Conservation (phyloP, 306 rosid species). For the Sechiopsis laciniata region DNA sequence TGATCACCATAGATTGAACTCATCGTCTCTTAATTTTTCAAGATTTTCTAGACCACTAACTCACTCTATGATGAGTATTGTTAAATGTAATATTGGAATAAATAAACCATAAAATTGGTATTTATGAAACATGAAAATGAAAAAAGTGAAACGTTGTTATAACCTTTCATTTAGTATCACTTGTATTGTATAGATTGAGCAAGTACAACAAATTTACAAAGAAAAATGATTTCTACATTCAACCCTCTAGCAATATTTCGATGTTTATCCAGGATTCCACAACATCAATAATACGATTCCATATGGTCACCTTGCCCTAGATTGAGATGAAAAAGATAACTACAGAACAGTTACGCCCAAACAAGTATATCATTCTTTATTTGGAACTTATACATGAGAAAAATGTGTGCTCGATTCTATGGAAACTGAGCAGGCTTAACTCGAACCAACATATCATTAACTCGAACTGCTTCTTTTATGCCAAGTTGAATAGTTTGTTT, state of each 20-base stretch:
- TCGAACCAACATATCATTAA: slow-evolving; percentile 5
- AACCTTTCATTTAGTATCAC: not conserved
- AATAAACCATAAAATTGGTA: not conserved
- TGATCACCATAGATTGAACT: too few species aligned
- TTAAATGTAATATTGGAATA: too few species aligned
- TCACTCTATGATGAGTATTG: too few species aligned
- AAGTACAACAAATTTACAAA: not conserved
- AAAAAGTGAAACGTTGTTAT: not conserved
- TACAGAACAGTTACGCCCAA: not conserved
- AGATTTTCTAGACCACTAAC: too few species aligned
- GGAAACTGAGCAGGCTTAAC: slow-evolving; percentile 8
- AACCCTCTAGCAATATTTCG: not conserved
- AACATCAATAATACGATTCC: not conserved
- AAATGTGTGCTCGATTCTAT: not conserved
- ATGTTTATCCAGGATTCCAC: not conserved
- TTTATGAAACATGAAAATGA: not conserved
- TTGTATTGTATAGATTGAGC: not conserved
- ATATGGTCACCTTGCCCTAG: not conserved
- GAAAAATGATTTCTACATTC: not conserved
- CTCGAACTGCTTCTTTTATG: slow-evolving; percentile 40
- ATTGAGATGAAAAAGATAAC: not conserved
- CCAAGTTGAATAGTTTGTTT: slow-evolving; percentile 41
- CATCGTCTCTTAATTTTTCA: too few species aligned
- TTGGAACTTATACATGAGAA: not conserved
- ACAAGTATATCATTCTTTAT: not conserved